These are phyloP conservation scores for Pontederia crassipes DNA, from an alignment of 176 grass and related monocot species.

Conservation along the genomic window DNA sequence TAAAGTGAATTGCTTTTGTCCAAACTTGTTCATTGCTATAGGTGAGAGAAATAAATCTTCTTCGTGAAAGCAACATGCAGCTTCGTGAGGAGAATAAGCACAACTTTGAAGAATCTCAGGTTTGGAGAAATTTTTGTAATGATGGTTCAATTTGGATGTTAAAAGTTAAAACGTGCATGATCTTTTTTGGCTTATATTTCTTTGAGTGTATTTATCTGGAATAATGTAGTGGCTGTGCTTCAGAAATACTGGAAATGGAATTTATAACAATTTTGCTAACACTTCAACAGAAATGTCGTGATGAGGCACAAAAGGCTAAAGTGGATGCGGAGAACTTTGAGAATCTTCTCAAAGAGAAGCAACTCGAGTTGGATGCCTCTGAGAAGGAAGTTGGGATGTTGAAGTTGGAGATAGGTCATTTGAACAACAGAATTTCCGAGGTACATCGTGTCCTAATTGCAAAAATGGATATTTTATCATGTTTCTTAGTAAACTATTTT, in stretches of 20 bases:
- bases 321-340: slow-evolving; percentile 57
- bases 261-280: neutral
- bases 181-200: no score
- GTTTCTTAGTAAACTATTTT: slow-evolving; percentile 1
- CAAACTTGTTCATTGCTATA: slow-evolving; percentile 10
- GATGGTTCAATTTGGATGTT: neutral
- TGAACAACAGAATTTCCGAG: slow-evolving; percentile 71
- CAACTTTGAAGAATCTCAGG: slow-evolving; percentile 95
- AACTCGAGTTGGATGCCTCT: slow-evolving; percentile 47
- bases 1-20: neutral
- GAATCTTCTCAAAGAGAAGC: slow-evolving; percentile 58
- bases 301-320: slow-evolving; percentile 74
- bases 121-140: slow-evolving; percentile 17
- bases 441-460: slow-evolving; percentile 17
- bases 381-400: slow-evolving; percentile 50
- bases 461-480: neutral
- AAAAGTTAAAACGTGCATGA: no score
- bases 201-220: no score
- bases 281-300: slow-evolving; percentile 55
- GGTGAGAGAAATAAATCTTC: slow-evolving; percentile 95
- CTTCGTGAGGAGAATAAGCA: slow-evolving; percentile 94
- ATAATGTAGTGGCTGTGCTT: no score
- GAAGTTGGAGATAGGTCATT: slow-evolving; percentile 52
- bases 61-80: slow-evolving; percentile 99
- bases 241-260: no score